Evolutionary conservation across 768 basidiomycete species (phyloP).

Genomic region (Guyanaporus albipodus): DNA sequence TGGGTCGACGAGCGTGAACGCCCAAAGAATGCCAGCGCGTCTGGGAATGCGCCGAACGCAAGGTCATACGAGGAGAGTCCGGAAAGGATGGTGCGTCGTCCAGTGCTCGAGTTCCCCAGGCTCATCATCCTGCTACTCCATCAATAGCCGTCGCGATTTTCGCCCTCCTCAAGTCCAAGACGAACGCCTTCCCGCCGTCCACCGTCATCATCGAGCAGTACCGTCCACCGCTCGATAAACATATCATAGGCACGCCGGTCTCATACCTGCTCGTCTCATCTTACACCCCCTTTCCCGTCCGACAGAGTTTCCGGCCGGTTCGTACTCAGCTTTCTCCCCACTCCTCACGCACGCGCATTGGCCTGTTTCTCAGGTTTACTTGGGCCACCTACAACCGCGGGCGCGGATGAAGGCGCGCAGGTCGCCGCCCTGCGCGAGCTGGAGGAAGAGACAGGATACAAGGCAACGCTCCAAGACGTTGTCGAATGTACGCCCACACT

Average conservation of each 20-base stretch:
- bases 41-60: conserved; percentile 91
- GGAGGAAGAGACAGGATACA: conserved; percentile 90
- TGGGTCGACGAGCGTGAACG: background rate
- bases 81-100: conserved; percentile 70
- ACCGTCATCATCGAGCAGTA: conserved; percentile 91
- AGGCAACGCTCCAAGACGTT: conserved; percentile 49
- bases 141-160: conserved; percentile 79
- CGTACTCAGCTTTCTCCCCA: conserved; percentile 24
- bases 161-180: conserved; percentile 73
- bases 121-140: background rate
- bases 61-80: conserved; percentile 70
- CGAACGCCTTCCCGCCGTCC: conserved; percentile 64
- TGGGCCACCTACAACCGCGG: conserved; percentile 50
- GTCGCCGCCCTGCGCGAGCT: conserved; percentile 83
- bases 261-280: background rate
- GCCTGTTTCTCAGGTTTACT: conserved; percentile 56
- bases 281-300: background rate
- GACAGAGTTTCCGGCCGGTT: conserved; percentile 57
- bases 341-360: background rate
- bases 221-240: conserved; percentile 78
- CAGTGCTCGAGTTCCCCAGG: too few relatives aligned
- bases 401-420: conserved; percentile 61
- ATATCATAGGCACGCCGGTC: conserved; percentile 56
- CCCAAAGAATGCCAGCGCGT: conserved; percentile 48
- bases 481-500: conserved; percentile 59